A percentile compares a stretch with the other conserved stretches of the same genome.
These are phyloP conservation scores for Microdochium trichocladiopsis DNA, from an alignment of 2,329 filamentous ascomycete genomes.

Conservation along the genomic window DNA sequence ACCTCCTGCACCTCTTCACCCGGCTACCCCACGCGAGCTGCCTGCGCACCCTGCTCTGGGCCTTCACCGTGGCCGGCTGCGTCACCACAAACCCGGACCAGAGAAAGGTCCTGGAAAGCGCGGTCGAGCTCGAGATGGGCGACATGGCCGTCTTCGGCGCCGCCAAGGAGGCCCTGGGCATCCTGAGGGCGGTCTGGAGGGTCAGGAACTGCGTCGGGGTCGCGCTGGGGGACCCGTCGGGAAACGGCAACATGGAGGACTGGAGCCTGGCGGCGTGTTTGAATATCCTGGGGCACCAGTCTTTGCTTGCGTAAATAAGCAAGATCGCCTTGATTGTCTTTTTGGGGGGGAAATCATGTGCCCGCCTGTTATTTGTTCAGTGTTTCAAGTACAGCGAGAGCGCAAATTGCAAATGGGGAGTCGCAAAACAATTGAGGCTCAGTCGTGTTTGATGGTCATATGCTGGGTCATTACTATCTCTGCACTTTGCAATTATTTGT, in stretches of 20 bases:
- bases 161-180: constrained; percentile 10
- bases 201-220: constrained; percentile 6
- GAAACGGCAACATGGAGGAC: not conserved
- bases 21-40: constrained; percentile 10
- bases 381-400: too few relatives aligned
- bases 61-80: constrained; percentile 19
- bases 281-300: constrained; percentile 12
- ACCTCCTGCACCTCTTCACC: constrained; percentile 11
- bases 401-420: constrained; percentile 3
- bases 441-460: not conserved
- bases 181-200: constrained; percentile 15
- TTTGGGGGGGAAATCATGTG: too few relatives aligned
- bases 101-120: constrained; percentile 12
- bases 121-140: constrained; percentile 11
- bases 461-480: not conserved
- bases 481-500: not conserved
- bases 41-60: constrained; percentile 17
- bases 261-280: constrained; percentile 17
- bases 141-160: constrained; percentile 16
- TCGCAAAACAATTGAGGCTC: not conserved
- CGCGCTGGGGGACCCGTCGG: constrained; percentile 6
- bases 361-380: too few relatives aligned
- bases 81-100: constrained; percentile 10
- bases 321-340: too few relatives aligned
- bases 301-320: constrained; percentile 9